These are phyloP conservation scores for Yamadazyma taylorii DNA, from an alignment of 1,139 yeast genomes.

Conservation along the genomic window DNA sequence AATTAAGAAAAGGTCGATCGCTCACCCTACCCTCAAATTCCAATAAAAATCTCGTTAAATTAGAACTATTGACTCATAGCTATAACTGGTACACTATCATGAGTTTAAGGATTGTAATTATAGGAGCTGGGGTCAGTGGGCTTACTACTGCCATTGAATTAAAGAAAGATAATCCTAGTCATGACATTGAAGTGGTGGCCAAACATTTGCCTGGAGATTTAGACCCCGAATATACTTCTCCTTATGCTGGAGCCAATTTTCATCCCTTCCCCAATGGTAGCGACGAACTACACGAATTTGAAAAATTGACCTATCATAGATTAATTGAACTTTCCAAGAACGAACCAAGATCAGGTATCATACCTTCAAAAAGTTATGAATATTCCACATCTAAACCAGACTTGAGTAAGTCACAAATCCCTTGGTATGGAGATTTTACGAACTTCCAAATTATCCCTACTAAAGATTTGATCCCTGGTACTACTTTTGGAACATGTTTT, in stretches of 20 bases:
- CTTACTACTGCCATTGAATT: constrained; percentile 39
- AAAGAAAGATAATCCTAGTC: constrained; percentile 20
- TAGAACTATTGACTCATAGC: neutral
- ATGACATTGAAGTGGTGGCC: constrained; percentile 31
- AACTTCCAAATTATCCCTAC: constrained; percentile 29
- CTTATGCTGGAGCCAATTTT: constrained; percentile 50
- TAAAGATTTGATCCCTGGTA: constrained; percentile 31
- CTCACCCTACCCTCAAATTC: too few species aligned
- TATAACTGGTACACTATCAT: too few species aligned
- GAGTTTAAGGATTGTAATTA: constrained; percentile 21
- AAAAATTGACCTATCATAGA: constrained; percentile 39
- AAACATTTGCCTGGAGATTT: constrained; percentile 42
- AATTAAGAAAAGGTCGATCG: too few species aligned
- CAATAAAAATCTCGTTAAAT: too few species aligned
- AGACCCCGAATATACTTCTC: constrained; percentile 37
- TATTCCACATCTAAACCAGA: constrained; percentile 26
- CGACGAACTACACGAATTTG: constrained; percentile 32
- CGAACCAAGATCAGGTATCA: constrained; percentile 50
- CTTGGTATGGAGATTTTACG: constrained; percentile 50
- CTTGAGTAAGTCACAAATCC: constrained; percentile 21
- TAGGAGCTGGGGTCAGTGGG: constrained; percentile 47
- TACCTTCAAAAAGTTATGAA: constrained; percentile 28
- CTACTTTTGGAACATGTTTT: constrained; percentile 40
- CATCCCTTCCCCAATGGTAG: constrained; percentile 45
- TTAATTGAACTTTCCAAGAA: constrained; percentile 38